Conservation (phyloP, 495 filamentous ascomycete genomes). For the Massariosphaeria phaeospora region DNA sequence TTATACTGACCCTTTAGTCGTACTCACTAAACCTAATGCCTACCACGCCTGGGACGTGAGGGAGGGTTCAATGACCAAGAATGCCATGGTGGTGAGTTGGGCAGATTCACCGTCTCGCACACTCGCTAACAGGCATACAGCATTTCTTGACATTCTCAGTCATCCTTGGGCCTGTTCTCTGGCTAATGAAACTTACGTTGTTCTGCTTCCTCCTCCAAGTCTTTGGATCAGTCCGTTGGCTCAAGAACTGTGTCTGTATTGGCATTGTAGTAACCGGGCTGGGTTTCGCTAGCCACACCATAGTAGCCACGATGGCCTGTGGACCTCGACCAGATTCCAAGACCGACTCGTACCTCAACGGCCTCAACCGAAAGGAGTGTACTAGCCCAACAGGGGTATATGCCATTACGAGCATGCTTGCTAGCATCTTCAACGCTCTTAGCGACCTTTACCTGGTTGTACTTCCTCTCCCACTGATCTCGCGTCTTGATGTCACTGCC, state of each 20-base stretch:
- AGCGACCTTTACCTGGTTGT: constrained; percentile 13
- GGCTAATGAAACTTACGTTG: constrained; percentile 17
- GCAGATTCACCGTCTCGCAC: neutral
- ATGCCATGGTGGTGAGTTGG: constrained; percentile 1
- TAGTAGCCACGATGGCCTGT: constrained; percentile 18
- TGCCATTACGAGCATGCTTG: constrained; percentile 6
- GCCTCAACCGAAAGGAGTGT: constrained; percentile 11
- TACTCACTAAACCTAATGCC: constrained; percentile 4
- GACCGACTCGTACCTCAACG: constrained; percentile 8
- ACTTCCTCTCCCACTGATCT: neutral
- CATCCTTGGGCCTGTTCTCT: constrained; percentile 16
- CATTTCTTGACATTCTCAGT: constrained; percentile 9
- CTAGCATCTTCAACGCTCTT: constrained; percentile 7
- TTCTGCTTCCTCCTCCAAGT: constrained; percentile 10
- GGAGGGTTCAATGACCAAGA: neutral
- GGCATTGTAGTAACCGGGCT: constrained; percentile 18
- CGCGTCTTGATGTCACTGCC: neutral
- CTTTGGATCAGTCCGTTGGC: constrained; percentile 16
- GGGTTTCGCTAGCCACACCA: constrained; percentile 10
- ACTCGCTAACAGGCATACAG: constrained; percentile 1
- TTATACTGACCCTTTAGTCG: neutral
- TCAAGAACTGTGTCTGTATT: constrained; percentile 19
- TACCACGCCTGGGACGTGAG: constrained; percentile 24
- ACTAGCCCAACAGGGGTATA: constrained; percentile 7
- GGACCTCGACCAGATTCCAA: constrained; percentile 15